Evolutionary conservation across 2,329 filamentous ascomycete genomes (phyloP).

Genomic region (Exophiala sp.): DNA sequence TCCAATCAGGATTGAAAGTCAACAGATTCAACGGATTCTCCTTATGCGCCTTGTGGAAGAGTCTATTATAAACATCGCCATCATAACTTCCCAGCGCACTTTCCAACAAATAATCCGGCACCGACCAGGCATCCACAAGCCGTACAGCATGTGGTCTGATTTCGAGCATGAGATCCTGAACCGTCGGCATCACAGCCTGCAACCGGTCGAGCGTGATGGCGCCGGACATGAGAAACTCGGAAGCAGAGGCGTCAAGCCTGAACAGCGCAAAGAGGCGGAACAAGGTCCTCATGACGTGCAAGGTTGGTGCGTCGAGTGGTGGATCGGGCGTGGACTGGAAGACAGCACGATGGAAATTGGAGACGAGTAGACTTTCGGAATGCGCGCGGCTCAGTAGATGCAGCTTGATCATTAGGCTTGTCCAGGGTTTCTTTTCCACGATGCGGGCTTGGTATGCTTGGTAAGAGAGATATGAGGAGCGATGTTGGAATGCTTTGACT

Average conservation of each 20-base stretch:
- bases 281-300: constrained; percentile 36
- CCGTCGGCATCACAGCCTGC: constrained; percentile 36
- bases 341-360: constrained; percentile 43
- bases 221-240: constrained; percentile 43
- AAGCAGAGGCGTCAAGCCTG: constrained; percentile 43
- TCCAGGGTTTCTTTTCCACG: constrained; percentile 45
- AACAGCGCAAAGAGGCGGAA: constrained; percentile 47
- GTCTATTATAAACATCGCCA: constrained; percentile 50
- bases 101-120: constrained; percentile 49
- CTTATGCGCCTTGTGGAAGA: constrained; percentile 48
- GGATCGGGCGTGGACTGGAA: constrained; percentile 19
- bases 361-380: constrained; percentile 46
- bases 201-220: constrained; percentile 41
- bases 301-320: constrained; percentile 31
- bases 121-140: constrained; percentile 48
- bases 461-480: constrained; percentile 38
- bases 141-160: constrained; percentile 49
- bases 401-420: constrained; percentile 36
- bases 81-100: constrained; percentile 49
- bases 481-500: constrained; percentile 43
- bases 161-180: constrained; percentile 45
- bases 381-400: constrained; percentile 38
- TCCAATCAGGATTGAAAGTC: constrained; percentile 48
- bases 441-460: constrained; percentile 42
- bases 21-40: constrained; percentile 47